phyloP scores from a whole-genome alignment of 805 yeast genomes.

The Candida insectalens region DNA sequence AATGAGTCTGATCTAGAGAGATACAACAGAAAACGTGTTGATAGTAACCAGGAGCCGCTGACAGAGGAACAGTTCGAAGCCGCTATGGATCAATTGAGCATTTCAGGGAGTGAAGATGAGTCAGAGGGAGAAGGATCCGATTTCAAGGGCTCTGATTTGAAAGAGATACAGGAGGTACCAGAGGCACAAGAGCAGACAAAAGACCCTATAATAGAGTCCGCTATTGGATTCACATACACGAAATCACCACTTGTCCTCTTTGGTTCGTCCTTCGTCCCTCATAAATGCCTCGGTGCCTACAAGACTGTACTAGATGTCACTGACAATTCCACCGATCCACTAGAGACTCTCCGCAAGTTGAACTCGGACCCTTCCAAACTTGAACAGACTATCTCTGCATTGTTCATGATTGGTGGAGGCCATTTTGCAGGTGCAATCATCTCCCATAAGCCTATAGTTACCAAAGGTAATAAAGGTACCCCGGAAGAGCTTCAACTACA shows the following conservation, averaged over 20 bases:
- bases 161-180: conserved; percentile 5
- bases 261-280: conserved; percentile 33
- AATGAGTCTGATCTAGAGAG: conserved; percentile 11
- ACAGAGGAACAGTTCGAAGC: conserved; percentile 51
- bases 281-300: conserved; percentile 54
- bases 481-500: conserved; percentile 45
- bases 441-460: conserved; percentile 52
- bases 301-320: conserved; percentile 46
- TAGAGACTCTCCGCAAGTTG: conserved; percentile 28
- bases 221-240: conserved; percentile 49
- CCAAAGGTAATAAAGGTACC: conserved; percentile 45
- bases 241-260: conserved; percentile 62
- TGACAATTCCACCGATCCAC: conserved; percentile 35
- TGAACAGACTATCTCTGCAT: conserved; percentile 45
- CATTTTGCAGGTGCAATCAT: conserved; percentile 95
- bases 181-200: conserved; percentile 10
- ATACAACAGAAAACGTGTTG: conserved; percentile 45
- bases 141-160: background rate
- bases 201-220: conserved; percentile 12
- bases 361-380: conserved; percentile 8
- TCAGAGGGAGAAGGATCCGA: conserved; percentile 1
- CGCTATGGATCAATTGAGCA: conserved; percentile 40
- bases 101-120: conserved; percentile 40
- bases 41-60: conserved; percentile 35
- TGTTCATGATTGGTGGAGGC: conserved; percentile 95